Evolutionary conservation across 208 protist species (phyloP).

Genomic region (Spongospora subterranea): DNA sequence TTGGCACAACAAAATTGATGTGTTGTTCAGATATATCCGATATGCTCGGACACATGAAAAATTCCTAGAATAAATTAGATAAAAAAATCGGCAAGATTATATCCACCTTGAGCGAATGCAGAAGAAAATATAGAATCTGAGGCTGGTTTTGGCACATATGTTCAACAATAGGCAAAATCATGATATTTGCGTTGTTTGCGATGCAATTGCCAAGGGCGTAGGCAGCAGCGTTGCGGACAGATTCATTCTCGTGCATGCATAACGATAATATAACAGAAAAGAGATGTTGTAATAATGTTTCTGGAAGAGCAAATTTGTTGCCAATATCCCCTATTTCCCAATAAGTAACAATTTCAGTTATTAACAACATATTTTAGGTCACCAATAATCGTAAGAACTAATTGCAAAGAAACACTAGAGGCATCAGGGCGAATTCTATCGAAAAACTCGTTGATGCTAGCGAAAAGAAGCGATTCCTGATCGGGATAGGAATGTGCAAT

Average conservation of each 20-base stretch:
- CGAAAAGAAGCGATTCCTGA: not conserved
- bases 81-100: not conserved
- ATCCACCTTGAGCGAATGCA: constrained; percentile 28
- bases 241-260: not conserved
- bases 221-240: not conserved
- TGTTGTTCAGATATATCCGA: not conserved
- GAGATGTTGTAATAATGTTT: not conserved
- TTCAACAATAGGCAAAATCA: not conserved
- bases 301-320: not conserved
- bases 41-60: not conserved
- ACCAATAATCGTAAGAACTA: no score
- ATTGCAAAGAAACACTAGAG: no score
- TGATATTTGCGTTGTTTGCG: not conserved
- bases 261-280: not conserved
- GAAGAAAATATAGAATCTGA: not conserved
- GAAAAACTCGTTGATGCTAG: not conserved
- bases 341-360: no score
- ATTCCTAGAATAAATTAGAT: not conserved
- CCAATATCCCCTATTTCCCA: not conserved
- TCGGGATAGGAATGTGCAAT: not conserved
- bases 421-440: no score
- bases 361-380: no score
- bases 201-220: not conserved
- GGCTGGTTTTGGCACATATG: not conserved
- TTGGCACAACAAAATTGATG: not conserved